These are phyloP conservation scores for Candida labiduridarum DNA, from an alignment of 1,139 yeast species.

Conservation along the genomic window DNA sequence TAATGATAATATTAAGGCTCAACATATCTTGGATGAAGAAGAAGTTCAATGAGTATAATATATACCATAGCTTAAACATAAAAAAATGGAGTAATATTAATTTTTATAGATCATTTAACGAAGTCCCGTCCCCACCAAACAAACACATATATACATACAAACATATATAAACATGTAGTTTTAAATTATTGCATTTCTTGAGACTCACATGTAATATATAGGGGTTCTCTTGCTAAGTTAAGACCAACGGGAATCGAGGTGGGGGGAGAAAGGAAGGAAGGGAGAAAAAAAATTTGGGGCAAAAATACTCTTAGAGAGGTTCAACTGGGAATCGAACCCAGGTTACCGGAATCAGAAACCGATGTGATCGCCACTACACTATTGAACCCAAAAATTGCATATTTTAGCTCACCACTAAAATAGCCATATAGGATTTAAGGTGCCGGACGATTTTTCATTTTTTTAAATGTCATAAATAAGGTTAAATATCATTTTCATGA, in stretches of 20 bases:
- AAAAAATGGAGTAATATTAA: not conserved
- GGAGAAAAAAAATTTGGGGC: slow-evolving; percentile 6
- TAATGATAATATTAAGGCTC: slow-evolving; percentile 11
- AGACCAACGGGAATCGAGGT: too few relatives aligned
- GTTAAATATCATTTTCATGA: too few relatives aligned
- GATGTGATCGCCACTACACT: slow-evolving; percentile 40
- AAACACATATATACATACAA: not conserved
- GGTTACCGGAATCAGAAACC: slow-evolving; percentile 43
- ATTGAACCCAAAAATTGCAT: slow-evolving; percentile 24
- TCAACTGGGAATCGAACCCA: slow-evolving; percentile 43
- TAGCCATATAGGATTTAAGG: too few relatives aligned
- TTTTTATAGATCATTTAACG: not conserved
- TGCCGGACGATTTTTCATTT: too few relatives aligned
- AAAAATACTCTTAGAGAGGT: slow-evolving; percentile 19
- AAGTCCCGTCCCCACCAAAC: not conserved
- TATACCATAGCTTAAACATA: not conserved
- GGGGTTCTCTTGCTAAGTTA: too few relatives aligned
- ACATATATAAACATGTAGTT: too few relatives aligned
- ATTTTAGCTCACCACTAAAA: too few relatives aligned
- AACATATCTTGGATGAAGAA: slow-evolving; percentile 15
- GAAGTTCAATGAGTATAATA: slow-evolving; percentile 7
- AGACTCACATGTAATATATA: too few relatives aligned
- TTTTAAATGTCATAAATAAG: not conserved
- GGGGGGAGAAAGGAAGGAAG: not conserved
- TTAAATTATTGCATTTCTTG: too few relatives aligned